Conservation (phyloP, 371 early-diverging fungal species). For the Mucor mucedo region DNA sequence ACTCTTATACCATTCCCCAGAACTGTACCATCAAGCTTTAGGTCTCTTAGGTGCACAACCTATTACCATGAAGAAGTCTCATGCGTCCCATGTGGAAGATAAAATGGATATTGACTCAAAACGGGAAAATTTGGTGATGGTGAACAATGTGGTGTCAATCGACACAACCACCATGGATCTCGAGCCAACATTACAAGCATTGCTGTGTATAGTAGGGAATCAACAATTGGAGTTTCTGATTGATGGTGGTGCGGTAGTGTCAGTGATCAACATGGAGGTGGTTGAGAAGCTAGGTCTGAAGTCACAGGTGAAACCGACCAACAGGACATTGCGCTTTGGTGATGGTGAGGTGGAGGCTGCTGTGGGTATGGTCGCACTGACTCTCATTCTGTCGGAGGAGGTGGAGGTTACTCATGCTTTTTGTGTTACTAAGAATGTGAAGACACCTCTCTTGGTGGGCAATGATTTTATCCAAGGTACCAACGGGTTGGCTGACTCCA, state of each 20-base stretch:
- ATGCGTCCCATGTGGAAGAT: neutral
- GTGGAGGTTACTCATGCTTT: neutral
- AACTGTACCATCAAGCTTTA: neutral
- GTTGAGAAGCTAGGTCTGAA: neutral
- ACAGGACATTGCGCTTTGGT: neutral
- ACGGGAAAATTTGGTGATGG: neutral
- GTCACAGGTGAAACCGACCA: neutral
- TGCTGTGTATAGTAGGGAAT: neutral
- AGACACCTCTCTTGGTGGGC: too few species aligned
- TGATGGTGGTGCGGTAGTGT: constrained; percentile 1
- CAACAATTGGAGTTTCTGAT: neutral
- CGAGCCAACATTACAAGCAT: neutral
- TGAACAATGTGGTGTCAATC: too few species aligned
- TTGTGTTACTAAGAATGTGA: neutral
- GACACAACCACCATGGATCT: neutral
- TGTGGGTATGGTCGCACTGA: neutral
- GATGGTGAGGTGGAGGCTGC: neutral
- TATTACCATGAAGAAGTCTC: neutral
- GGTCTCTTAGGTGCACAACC: neutral
- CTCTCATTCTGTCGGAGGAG: neutral
- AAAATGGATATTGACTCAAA: neutral
- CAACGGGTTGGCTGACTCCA: too few species aligned
- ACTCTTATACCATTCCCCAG: neutral
- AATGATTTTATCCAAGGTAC: too few species aligned
- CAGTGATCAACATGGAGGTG: neutral